Base-by-base conservation (phyloP, 2,329 filamentous ascomycete genomes). In the Trichophyton mentagrophytes region DNA sequence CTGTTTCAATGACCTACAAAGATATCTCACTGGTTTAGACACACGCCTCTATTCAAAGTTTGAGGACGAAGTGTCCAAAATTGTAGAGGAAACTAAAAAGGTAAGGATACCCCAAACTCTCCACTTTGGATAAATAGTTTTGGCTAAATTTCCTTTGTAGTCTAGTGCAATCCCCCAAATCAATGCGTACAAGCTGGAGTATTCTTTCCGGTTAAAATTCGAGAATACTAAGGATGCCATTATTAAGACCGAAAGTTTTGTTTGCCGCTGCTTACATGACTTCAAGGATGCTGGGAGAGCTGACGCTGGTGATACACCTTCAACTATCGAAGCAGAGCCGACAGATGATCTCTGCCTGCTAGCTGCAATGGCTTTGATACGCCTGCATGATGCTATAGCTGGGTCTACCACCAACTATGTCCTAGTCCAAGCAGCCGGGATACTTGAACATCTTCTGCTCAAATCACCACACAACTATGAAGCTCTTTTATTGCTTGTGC, bases 391-490 rank as follows among this genome's bases (percentile, higher is more conserved):
- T 49, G 59, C 61, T 33, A 62, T 64, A 61, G 49, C 61, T 38
- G 64, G 61, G 6, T 63, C 66, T 13, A 49, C 68, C 13, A 66
- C 68, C 11, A 69, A 68, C 51, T 64, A 68, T 22, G 66, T 68
- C 55, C 65, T 77, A 22, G 68, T 65, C 33, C 63, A 64, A 59
- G 70, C 71, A 33, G 69, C 71, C 46, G 71, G 66, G 7, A 71
- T 78, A 27, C 62, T 78, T 33, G 74, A 77, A 58, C 69, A 69
- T 59, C 67, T 77, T 5, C 62, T 76, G 6, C 61, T 69, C 20
- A 71, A 74, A 61, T 79, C 75, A 15, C 74, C 74, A 11, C 76
- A 78, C 62, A 77, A 77, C 59, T 79, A 78, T 59, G 69, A 76
- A 61, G 72, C 75, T 5, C 68, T 77, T 3, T 67, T 79, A 30